These are phyloP conservation scores for Wickerhamomyces hampshirensis DNA, from an alignment of 805 yeast genomes.

Conservation along the genomic window DNA sequence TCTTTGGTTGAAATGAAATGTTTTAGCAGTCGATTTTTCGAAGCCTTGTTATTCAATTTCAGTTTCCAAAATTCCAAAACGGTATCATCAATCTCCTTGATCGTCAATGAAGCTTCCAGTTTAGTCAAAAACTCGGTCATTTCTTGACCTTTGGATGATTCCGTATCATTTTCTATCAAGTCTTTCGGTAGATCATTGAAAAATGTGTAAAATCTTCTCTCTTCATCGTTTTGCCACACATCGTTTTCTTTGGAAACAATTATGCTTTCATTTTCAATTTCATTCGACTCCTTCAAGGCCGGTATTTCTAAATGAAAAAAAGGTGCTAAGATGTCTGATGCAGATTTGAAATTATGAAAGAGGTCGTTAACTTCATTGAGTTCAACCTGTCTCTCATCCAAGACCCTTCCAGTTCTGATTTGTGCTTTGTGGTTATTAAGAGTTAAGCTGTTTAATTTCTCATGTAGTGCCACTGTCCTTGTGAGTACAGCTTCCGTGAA, in stretches of 20 bases:
- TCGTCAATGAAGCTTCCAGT: conserved; percentile 39
- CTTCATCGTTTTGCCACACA: conserved; percentile 65
- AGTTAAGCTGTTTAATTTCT: conserved; percentile 31
- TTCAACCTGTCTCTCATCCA: conserved; percentile 34
- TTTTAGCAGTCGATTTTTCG: conserved; percentile 53
- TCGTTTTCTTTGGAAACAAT: conserved; percentile 26
- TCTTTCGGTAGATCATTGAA: conserved; percentile 39
- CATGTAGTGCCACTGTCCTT: conserved; percentile 31
- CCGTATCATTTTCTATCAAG: conserved; percentile 30
- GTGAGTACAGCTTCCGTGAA: conserved; percentile 40
- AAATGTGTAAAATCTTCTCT: conserved; percentile 57
- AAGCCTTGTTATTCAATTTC: conserved; percentile 66
- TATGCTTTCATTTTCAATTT: conserved; percentile 20
- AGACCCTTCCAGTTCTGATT: conserved; percentile 59
- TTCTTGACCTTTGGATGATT: conserved; percentile 25
- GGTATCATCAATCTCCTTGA: conserved; percentile 45
- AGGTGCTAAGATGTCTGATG: conserved; percentile 40
- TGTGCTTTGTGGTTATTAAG: conserved; percentile 48
- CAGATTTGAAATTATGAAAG: conserved; percentile 40
- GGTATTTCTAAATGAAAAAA: conserved; percentile 36
- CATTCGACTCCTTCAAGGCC: conserved; percentile 24
- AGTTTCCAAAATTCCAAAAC: conserved; percentile 43
- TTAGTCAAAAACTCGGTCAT: conserved; percentile 39
- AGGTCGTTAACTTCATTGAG: conserved; percentile 29
- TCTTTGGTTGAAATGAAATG: conserved; percentile 49